Percentiles rank a stretch among this genome's conserved stretches.
Evolutionary conservation across 163 green algal genomes (phyloP).

Genomic region (Scenedesmus sp.): DNA sequence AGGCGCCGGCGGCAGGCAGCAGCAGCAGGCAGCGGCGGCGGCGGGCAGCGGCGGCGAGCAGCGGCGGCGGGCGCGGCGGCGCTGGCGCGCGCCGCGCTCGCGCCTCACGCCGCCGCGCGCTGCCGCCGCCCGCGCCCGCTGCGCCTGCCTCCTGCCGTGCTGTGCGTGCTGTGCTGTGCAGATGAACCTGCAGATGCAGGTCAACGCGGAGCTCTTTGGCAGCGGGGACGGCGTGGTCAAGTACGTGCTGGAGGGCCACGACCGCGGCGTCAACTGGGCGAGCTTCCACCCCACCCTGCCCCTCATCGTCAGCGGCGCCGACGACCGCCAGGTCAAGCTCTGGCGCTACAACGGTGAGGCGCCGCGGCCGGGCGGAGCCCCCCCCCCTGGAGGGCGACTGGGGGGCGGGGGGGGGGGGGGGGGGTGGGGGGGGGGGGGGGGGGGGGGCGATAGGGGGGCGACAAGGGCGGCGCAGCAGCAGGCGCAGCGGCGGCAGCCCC

Average conservation of each 20-base stretch:
- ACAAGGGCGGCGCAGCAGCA: neutral
- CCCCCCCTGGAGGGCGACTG: neutral
- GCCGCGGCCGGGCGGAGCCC: no score
- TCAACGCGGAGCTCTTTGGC: constrained; percentile 97
- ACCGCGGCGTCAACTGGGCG: constrained; percentile 99
- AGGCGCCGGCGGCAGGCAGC: neutral
- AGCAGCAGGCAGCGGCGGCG: no score
- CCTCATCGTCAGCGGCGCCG: constrained; percentile 97
- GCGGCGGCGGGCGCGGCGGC: neutral
- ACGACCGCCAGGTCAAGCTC: constrained; percentile 99
- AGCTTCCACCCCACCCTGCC: constrained; percentile 98
- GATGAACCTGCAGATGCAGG: constrained; percentile 59
- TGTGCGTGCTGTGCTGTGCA: constrained; percentile 3
- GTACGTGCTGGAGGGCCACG: constrained; percentile 99
- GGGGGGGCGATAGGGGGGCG: neutral
- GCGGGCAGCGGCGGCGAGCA: neutral
- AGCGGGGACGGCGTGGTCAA: constrained; percentile 98
- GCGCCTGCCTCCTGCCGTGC: neutral
- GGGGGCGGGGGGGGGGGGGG: neutral
- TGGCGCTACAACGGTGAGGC: constrained; percentile 98
- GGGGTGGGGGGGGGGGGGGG: neutral
- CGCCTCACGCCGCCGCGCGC: no score
- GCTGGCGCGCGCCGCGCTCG: neutral
- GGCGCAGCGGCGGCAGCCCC: neutral
- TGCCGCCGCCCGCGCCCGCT: no score